These are phyloP conservation scores for Phytophthora europaea DNA, from an alignment of 352 stramenopile species.

Conservation along the genomic window DNA sequence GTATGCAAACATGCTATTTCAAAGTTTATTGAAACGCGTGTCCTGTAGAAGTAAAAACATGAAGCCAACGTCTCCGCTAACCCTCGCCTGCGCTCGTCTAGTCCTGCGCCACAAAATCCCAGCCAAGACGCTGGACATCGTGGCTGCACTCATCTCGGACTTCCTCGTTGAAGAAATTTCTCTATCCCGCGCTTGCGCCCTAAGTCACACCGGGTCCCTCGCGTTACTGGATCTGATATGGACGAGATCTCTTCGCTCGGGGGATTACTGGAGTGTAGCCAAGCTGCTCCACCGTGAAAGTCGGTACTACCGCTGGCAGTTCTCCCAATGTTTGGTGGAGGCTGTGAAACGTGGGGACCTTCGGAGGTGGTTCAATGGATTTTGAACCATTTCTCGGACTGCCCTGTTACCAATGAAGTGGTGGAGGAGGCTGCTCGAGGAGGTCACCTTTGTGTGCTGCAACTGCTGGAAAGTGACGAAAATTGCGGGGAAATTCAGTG, in stretches of 20 bases:
- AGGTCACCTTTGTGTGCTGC: no score
- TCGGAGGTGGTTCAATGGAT: slow-evolving; percentile 2
- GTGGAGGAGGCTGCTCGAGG: no score
- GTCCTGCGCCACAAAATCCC: not conserved
- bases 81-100: not conserved
- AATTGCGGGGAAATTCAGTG: no score
- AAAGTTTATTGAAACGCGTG: not conserved
- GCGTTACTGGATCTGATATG: slow-evolving; percentile 11
- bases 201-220: not conserved
- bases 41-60: not conserved
- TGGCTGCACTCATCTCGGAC: slow-evolving; percentile 2
- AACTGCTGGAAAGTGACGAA: no score
- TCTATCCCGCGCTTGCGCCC: not conserved
- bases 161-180: slow-evolving; percentile 5
- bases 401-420: not conserved
- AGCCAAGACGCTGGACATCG: not conserved
- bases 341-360: no score
- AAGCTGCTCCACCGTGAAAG: slow-evolving; percentile 1
- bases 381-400: not conserved
- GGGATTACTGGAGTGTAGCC: not conserved
- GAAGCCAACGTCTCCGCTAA: not conserved
- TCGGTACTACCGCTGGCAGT: not conserved
- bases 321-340: not conserved
- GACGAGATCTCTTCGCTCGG: not conserved
- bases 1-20: not conserved